Base-by-base conservation (phyloP, 257 asterid genomes). In the Anisodus tanguticus region DNA sequence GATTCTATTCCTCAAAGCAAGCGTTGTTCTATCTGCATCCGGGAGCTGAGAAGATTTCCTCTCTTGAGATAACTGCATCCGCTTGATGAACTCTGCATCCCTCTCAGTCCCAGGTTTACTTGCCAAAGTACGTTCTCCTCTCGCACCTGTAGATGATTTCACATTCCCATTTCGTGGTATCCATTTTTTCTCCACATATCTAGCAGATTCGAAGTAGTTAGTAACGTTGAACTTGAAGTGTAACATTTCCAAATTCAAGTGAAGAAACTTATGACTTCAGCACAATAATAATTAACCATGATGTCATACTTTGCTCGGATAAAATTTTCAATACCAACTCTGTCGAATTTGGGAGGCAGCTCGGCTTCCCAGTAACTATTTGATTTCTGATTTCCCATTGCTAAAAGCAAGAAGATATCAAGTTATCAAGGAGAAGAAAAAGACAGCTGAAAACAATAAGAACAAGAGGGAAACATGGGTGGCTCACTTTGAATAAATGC, bases 301-400 rank as follows among this genome's bases (percentile, higher is more conserved):
- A 84, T 53, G 51, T 72, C 90, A 84, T 89, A 89, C 92, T 89
- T 89, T 82, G 92, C 88, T 22, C 87, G 88, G 74, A 86, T 86
- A 88, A 89, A 89, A 86, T 83, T 86, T 86, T 89, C 92, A 60
- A 84, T 89, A 39, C 90, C 92, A 86, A 74, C 89, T 86, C 87
- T 80, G 85, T 66, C 35, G 70, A 79, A 87, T 45, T 79, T 88
- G 6, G 88, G 59, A 45, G 92, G 92, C 76, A 89, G 84, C 83
- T 87, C 90, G 53, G 92, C 90, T 59, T 89, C 92, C 90, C 92
- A 89, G 13, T 87, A 89, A 84, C 80, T 74, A 86, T 89, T 89
- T 31, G 92, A 85, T 85, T 81, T 86, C 82, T 84, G 87, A 85
- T 89, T 89, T 78, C 92, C 92, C 89, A 86, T 87, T 5, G 89